These are phyloP conservation scores for Aspergillus nanangensis DNA, from an alignment of 495 filamentous ascomycete genomes.

Conservation along the genomic window DNA sequence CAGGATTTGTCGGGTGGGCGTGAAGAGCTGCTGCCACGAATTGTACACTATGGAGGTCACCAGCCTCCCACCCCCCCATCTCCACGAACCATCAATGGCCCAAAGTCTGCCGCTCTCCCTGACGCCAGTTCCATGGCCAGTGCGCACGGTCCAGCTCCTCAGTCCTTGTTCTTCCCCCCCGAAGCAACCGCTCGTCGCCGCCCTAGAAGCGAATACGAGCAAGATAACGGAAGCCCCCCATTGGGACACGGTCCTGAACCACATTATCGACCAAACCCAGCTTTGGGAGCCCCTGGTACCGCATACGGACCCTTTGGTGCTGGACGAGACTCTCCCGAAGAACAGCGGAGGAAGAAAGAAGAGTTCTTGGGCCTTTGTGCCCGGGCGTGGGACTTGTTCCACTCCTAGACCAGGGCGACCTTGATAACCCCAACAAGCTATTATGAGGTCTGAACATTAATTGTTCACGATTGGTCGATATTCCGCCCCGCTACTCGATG, in stretches of 20 bases:
- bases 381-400: slow-evolving; percentile 93
- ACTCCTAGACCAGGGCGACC: slow-evolving; percentile 68
- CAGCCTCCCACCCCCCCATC: slow-evolving; percentile 91
- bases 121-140: slow-evolving; percentile 19
- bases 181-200: slow-evolving; percentile 63
- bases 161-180: slow-evolving; percentile 19
- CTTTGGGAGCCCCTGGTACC: slow-evolving; percentile 57
- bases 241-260: slow-evolving; percentile 39
- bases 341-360: slow-evolving; percentile 84
- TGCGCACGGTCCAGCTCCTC: slow-evolving; percentile 20
- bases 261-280: slow-evolving; percentile 56
- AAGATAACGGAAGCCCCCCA: slow-evolving; percentile 57
- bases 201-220: slow-evolving; percentile 82
- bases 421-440: neutral
- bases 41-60: slow-evolving; percentile 90
- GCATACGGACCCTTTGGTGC: slow-evolving; percentile 67
- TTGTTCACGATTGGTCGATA: too few relatives aligned
- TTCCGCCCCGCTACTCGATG: too few relatives aligned
- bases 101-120: slow-evolving; percentile 31
- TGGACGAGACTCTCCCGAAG: slow-evolving; percentile 76
- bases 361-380: slow-evolving; percentile 87
- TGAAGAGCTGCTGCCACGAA: slow-evolving; percentile 83
- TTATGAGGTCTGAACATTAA: too few relatives aligned
- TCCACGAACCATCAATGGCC: slow-evolving; percentile 46
- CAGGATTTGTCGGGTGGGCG: slow-evolving; percentile 84